These are phyloP conservation scores for Fusarium floridanum DNA, from an alignment of 2,329 filamentous ascomycete species.

Conservation along the genomic window DNA sequence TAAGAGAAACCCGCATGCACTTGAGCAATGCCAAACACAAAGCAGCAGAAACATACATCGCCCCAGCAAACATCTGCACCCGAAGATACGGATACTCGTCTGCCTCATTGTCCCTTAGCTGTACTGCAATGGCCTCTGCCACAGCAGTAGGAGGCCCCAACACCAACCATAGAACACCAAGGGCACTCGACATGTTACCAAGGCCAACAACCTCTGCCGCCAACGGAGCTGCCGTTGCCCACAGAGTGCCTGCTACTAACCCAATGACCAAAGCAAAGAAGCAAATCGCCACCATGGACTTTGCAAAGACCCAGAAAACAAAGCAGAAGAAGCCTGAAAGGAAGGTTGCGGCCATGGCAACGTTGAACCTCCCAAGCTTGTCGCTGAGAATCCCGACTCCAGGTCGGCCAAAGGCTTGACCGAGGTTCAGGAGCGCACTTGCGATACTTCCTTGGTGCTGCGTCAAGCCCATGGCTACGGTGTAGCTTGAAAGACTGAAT, in stretches of 20 bases:
- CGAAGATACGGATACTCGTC: neutral
- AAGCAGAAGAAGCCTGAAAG: constrained; percentile 62
- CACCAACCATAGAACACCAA: constrained; percentile 11
- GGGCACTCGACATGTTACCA: constrained; percentile 2
- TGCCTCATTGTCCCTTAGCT: neutral
- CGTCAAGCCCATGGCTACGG: constrained; percentile 59
- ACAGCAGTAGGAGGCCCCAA: constrained; percentile 12
- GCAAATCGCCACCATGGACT: constrained; percentile 68
- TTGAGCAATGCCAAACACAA: neutral
- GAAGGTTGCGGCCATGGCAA: constrained; percentile 65
- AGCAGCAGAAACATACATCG: neutral
- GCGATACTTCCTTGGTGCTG: constrained; percentile 70
- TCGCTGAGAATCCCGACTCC: constrained; percentile 74
- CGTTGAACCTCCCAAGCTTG: constrained; percentile 71
- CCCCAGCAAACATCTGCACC: neutral
- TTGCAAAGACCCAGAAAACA: constrained; percentile 72
- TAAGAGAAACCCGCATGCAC: neutral
- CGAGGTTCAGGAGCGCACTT: constrained; percentile 72
- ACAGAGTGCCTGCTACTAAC: constrained; percentile 56
- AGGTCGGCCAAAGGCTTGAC: constrained; percentile 70
- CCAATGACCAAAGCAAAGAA: constrained; percentile 72
- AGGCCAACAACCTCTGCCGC: constrained; percentile 16
- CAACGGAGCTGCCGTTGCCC: constrained; percentile 14
- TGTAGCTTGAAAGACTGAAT: neutral
- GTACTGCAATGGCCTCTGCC: constrained; percentile 10